A percentile compares a stretch with the other conserved stretches of the same genome.
These are phyloP conservation scores for Dendryphion nanum DNA, from an alignment of 2,329 filamentous ascomycete species.

Conservation along the genomic window DNA sequence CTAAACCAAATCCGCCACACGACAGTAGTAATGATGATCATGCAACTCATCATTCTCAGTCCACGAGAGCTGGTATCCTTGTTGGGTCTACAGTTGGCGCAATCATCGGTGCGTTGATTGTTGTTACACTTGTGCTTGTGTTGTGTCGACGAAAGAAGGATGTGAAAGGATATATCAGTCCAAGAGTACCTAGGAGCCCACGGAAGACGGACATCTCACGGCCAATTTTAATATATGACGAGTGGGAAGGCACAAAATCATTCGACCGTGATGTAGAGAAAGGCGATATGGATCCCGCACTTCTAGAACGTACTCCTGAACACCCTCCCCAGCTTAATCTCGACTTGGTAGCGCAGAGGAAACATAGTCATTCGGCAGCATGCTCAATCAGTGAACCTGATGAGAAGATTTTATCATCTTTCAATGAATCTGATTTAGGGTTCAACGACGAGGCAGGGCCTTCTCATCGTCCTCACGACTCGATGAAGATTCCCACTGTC, in stretches of 20 bases:
- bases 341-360: conserved; percentile 21
- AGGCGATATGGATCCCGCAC: conserved; percentile 21
- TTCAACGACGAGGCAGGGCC: conserved; percentile 28
- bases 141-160: conserved; percentile 23
- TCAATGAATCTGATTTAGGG: conserved; percentile 41
- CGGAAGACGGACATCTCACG: conserved; percentile 41
- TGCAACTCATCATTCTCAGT: conserved; percentile 5
- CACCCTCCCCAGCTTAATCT: conserved; percentile 41
- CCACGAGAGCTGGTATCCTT: conserved; percentile 17
- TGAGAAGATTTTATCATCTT: conserved; percentile 35
- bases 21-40: background rate
- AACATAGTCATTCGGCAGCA: conserved; percentile 31
- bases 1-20: background rate
- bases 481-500: conserved; percentile 44
- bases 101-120: conserved; percentile 22
- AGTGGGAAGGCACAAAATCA: conserved; percentile 21
- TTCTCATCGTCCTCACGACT: conserved; percentile 42
- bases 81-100: conserved; percentile 32
- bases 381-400: conserved; percentile 43
- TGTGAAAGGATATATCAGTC: conserved; percentile 17
- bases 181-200: conserved; percentile 19
- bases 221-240: conserved; percentile 36
- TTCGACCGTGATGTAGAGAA: conserved; percentile 41
- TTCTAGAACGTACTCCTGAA: conserved; percentile 22
- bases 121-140: conserved; percentile 21